These are phyloP conservation scores for Alternaria angustiovoidea DNA, from an alignment of 2,329 filamentous ascomycete species.

Conservation along the genomic window DNA sequence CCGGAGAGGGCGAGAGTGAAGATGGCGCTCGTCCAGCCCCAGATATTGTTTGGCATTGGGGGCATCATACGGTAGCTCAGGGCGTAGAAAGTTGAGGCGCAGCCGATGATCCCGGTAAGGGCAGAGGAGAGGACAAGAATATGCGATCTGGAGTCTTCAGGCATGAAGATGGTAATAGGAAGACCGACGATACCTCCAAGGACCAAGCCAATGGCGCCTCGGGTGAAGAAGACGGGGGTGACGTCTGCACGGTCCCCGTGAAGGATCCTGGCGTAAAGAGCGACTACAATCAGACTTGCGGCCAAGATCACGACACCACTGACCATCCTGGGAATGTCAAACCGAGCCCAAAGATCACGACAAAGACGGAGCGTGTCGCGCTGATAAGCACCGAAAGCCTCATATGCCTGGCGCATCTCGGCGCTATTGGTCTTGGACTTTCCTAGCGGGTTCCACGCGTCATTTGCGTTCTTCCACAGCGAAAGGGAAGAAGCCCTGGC, in stretches of 20 bases:
- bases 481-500: slow-evolving; percentile 63
- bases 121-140: slow-evolving; percentile 53
- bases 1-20: slow-evolving; percentile 88
- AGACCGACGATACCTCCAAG: slow-evolving; percentile 54
- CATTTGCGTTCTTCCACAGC: slow-evolving; percentile 68
- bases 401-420: slow-evolving; percentile 55
- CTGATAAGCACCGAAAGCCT: slow-evolving; percentile 77
- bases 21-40: slow-evolving; percentile 85
- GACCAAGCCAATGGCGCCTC: slow-evolving; percentile 59
- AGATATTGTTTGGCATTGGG: slow-evolving; percentile 76
- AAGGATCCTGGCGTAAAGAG: slow-evolving; percentile 73
- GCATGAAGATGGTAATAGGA: slow-evolving; percentile 54
- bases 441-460: slow-evolving; percentile 58
- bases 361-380: slow-evolving; percentile 79
- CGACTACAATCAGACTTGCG: slow-evolving; percentile 71
- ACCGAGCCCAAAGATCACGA: slow-evolving; percentile 87
- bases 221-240: slow-evolving; percentile 61
- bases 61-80: slow-evolving; percentile 54
- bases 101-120: slow-evolving; percentile 51
- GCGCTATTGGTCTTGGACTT: slow-evolving; percentile 44
- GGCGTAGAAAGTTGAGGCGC: slow-evolving; percentile 53
- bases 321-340: slow-evolving; percentile 86
- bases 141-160: slow-evolving; percentile 51
- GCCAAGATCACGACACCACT: slow-evolving; percentile 77
- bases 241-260: slow-evolving; percentile 62